Evolutionary conservation across 2,329 filamentous ascomycete species (phyloP), one percentile per base, ranked within the genome.

Genomic region (Aureobasidium lini): DNA sequence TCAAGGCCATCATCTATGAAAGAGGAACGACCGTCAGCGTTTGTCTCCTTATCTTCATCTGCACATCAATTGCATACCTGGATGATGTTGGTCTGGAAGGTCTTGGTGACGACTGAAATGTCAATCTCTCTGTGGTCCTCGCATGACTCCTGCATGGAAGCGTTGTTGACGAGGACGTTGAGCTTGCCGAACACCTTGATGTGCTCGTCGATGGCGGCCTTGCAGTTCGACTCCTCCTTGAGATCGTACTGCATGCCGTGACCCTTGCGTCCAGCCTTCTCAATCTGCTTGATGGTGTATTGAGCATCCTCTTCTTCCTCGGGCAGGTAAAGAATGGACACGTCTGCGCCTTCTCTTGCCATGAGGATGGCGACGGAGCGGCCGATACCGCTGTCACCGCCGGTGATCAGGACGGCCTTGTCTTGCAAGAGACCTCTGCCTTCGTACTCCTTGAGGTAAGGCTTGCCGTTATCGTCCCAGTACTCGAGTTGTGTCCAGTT

Each of bases 101-200:
- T 80, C 63, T 77, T 79, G 62, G 83, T 79, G 0, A 84, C 79
- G 0, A 76, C 71, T 13, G 80, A 75, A 0, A 85, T 73, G 65
- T 83, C 75, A 31, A 82, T 83, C 1, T 84, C 75, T 36, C 73
- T 71, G 18, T 84, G 76, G 34, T 83, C 75, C 6, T 76, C 68
- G 67, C 76, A 81, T 69, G 79, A 77, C 37, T 79, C 74, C 68
- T 85, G 81, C 68, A 81, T 81, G 0, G 77, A 79, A 3, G 81
- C 82, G 66, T 85, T 84, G 68, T 84, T 84, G 61, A 84, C 78
- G 2, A 85, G 72, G 6, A 84, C 74, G 59, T 75, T 74, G 6
- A 70, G 62, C 66, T 64, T 68, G 36, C 65, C 70, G 57, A 69
- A 78, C 65, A 75, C 74, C 34, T 80, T 73, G 9, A 84, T 72